Evolutionary conservation across 148 eudicot genomes (phyloP), one percentile per base, ranked within the genome.

Genomic region (Amaranthus palmeri): DNA sequence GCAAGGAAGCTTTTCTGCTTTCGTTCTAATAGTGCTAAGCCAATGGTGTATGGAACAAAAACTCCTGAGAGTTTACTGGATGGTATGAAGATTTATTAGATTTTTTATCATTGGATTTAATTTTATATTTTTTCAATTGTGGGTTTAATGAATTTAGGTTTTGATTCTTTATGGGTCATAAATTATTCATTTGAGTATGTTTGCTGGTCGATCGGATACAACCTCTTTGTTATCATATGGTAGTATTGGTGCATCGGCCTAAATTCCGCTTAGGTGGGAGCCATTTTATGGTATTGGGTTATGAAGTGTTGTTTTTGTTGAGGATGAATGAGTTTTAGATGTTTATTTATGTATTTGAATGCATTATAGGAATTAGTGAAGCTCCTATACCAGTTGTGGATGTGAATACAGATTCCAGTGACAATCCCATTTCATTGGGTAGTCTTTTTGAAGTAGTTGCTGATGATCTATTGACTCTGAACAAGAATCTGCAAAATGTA

Each of bases 401-500:
- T 55, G 83, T 79, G 74, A 85, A 84, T 68, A 79, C 78, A 73
- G 87, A 78, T 55, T 51, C 68, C 7, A 73, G 69, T 25, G 36
- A 25, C 17, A 67, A 65, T 65, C 80, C 83, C 4, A 74, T 84
- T 69, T 81, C 87, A 15, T 11, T 85, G 61, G 55, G 83, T 12
- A 79, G 81, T 78, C 70, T 92, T 74, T 89, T 92, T 82, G 92
- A 92, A 83, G 86, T 86, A 59, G 95, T 92, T 82, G 82, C 92
- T 79, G 97, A 92, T 61, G 95, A 92, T 66, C 90, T 92, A 4
- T 78, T 69, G 40, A 83, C 84, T 45, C 78, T 92, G 72, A 89
- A 92, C 84, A 92, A 89, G 75, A 92, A 92, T 80, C 76, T 92
- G 51, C 87, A 84, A 76, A 84, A 86, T 40, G 97, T 92, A 78